phyloP scores from a whole-genome alignment of 169 alveolate species.

The Toxoplasma gondii region DNA sequence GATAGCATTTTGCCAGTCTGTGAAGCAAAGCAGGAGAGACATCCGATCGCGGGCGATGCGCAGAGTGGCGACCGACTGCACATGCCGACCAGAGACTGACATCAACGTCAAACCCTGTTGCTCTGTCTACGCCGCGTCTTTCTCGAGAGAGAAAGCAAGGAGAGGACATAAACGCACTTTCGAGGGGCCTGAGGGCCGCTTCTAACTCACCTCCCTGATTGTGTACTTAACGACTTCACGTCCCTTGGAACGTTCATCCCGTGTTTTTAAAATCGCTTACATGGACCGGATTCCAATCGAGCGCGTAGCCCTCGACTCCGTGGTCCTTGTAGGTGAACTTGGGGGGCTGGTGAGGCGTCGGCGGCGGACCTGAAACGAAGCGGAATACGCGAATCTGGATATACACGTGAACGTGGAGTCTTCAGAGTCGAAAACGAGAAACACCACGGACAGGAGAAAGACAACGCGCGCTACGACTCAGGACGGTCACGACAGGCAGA shows the following conservation, averaged over 20 bases:
- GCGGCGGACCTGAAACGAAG: slow-evolving; percentile 34
- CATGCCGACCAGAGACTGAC: too few relatives aligned
- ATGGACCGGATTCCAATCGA: slow-evolving; percentile 64
- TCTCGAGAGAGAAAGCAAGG: too few relatives aligned
- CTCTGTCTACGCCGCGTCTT: too few relatives aligned
- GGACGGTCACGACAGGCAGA: too few relatives aligned
- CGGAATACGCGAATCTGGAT: background rate
- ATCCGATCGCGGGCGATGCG: background rate
- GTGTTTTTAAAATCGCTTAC: too few relatives aligned
- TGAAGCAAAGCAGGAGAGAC: background rate
- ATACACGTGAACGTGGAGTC: background rate
- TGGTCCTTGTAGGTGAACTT: slow-evolving; percentile 35
- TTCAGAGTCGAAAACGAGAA: background rate
- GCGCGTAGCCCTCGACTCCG: slow-evolving; percentile 61
- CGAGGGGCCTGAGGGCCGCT: too few relatives aligned
- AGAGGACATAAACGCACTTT: too few relatives aligned
- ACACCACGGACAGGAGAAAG: background rate
- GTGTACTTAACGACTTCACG: too few relatives aligned
- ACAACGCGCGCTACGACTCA: too few relatives aligned
- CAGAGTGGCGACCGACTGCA: background rate
- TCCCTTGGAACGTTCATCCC: too few relatives aligned
- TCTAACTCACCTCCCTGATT: too few relatives aligned
- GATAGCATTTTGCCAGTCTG: slow-evolving; percentile 54
- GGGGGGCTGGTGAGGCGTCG: slow-evolving; percentile 41
- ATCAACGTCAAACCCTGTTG: too few relatives aligned